Percentiles rank a stretch among this genome's conserved stretches.
These are phyloP conservation scores for Ceratocystis variospora DNA, from an alignment of 2,329 filamentous ascomycete species.

Conservation along the genomic window DNA sequence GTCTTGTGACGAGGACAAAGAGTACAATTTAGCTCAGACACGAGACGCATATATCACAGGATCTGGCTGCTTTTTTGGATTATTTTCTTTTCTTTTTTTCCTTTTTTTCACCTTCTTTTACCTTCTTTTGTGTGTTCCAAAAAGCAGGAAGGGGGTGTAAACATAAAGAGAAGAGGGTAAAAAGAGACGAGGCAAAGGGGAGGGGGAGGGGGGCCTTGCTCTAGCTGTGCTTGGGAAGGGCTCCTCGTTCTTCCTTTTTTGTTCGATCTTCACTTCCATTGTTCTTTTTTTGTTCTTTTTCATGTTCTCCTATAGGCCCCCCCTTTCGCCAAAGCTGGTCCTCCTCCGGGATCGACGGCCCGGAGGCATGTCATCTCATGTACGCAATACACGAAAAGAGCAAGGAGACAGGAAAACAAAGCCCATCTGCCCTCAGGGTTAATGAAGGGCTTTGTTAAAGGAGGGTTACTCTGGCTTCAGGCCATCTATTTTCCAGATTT, in stretches of 20 bases:
- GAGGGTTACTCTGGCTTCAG: neutral
- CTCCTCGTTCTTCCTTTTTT: neutral
- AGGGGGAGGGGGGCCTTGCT: neutral
- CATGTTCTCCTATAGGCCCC: neutral
- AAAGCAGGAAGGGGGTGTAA: too few species aligned
- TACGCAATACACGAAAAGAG: neutral
- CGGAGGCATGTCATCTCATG: neutral
- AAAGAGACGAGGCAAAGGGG: neutral
- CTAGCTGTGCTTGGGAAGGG: neutral
- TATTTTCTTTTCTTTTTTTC: too few species aligned
- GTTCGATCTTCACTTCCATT: constrained; percentile 3
- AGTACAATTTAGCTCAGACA: neutral
- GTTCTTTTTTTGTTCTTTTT: constrained; percentile 6
- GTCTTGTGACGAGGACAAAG: constrained; percentile 7
- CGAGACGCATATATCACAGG: neutral
- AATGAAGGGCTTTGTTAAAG: neutral
- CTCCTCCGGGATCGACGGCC: neutral
- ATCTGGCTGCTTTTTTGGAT: neutral
- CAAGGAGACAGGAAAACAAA: too few species aligned
- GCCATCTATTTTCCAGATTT: neutral
- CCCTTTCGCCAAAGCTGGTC: neutral
- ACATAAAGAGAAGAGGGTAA: too few species aligned
- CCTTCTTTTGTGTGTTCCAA: too few species aligned
- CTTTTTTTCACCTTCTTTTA: too few species aligned
- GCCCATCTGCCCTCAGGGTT: neutral